These are phyloP conservation scores for Mesembryanthemum crystallinum DNA, from an alignment of 148 eudicot genomes.

Conservation along the genomic window DNA sequence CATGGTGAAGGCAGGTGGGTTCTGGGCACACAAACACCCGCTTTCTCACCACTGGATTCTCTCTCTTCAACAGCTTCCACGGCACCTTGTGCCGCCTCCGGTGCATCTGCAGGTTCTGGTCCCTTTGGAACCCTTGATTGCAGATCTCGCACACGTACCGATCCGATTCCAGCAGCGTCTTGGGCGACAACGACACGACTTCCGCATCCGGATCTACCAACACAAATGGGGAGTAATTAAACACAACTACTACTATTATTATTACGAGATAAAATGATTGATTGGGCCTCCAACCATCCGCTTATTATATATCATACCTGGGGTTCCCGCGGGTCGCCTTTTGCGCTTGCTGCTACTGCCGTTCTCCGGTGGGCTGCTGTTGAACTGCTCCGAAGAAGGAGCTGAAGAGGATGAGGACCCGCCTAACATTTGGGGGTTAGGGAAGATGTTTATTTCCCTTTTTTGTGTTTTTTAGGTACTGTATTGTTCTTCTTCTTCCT, in stretches of 20 bases:
- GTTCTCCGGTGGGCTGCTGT: slow-evolving; percentile 1
- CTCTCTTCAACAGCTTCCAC: slow-evolving; percentile 81
- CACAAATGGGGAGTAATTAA: no score
- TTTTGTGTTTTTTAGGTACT: neutral
- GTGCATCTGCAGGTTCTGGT: slow-evolving; percentile 94
- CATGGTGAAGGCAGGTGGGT: slow-evolving; percentile 82
- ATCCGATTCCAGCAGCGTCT: slow-evolving; percentile 78
- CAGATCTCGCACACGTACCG: slow-evolving; percentile 94
- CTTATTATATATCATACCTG: no score
- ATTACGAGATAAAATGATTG: no score
- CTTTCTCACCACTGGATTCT: slow-evolving; percentile 51
- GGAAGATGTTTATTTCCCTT: no score
- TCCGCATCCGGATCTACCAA: slow-evolving; percentile 99
- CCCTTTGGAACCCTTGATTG: slow-evolving; percentile 89
- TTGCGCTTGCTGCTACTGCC: slow-evolving; percentile 50
- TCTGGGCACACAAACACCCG: slow-evolving; percentile 92
- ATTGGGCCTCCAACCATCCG: no score
- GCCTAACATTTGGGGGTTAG: slow-evolving; percentile 25
- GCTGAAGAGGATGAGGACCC: slow-evolving; percentile 28
- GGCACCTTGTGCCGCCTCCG: slow-evolving; percentile 87
- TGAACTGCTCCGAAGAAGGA: slow-evolving; percentile 22
- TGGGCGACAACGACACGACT: slow-evolving; percentile 79
- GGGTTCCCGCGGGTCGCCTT: slow-evolving; percentile 89
- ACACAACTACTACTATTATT: no score
- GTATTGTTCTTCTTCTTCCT: neutral